Evolutionary conservation across 164 flowering plant genomes (phyloP).

Genomic region (Nelumbo lutea): DNA sequence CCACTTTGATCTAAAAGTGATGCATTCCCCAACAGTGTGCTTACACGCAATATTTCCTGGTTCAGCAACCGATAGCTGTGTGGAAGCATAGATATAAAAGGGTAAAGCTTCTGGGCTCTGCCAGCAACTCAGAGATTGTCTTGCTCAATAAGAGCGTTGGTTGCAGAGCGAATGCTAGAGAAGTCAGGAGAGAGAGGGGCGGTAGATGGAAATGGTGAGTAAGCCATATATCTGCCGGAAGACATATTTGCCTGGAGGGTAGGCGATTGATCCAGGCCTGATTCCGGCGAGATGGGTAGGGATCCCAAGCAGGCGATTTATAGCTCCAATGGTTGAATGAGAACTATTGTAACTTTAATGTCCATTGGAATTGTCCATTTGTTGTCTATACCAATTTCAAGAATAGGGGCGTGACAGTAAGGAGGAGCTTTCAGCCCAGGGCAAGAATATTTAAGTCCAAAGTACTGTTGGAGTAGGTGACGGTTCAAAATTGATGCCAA

Average conservation of each 20-base stretch:
- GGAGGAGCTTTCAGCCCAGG: no score
- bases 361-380: no score
- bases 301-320: slow-evolving; percentile 4
- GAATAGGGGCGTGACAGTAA: no score
- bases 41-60: slow-evolving; percentile 31
- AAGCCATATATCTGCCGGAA: slow-evolving; percentile 88
- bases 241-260: slow-evolving; percentile 36
- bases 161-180: slow-evolving; percentile 57
- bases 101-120: slow-evolving; percentile 47
- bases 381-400: no score
- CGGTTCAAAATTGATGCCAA: no score
- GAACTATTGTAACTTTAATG: no score
- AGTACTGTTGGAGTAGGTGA: no score
- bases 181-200: slow-evolving; percentile 86
- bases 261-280: slow-evolving; percentile 24
- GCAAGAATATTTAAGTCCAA: no score
- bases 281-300: slow-evolving; percentile 8
- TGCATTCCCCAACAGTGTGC: no score
- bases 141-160: slow-evolving; percentile 64
- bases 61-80: slow-evolving; percentile 65
- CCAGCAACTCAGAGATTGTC: slow-evolving; percentile 21
- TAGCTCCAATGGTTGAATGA: no score
- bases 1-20: no score
- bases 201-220: slow-evolving; percentile 83
- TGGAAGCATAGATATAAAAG: slow-evolving; percentile 80